Conservation (phyloP, 2,329 filamentous ascomycete species). For the Sporothrix phasma region DNA sequence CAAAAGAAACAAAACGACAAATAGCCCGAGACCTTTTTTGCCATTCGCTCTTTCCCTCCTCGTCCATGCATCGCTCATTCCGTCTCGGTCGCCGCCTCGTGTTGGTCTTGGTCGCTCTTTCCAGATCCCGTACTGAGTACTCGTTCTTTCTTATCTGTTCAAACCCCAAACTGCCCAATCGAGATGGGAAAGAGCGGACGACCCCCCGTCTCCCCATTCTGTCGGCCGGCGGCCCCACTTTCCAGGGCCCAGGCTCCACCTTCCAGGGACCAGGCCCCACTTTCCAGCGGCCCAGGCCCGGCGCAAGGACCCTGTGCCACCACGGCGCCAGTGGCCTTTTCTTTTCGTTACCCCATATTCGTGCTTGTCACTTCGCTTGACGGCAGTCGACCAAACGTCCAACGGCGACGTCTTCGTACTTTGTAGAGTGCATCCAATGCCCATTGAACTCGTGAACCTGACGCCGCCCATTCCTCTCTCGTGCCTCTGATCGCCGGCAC, state of each 20-base stretch:
- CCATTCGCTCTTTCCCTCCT: not conserved
- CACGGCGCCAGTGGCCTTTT: too few species aligned
- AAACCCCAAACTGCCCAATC: not conserved
- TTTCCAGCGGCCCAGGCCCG: not conserved
- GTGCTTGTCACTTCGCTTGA: not conserved
- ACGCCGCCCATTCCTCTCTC: too few species aligned
- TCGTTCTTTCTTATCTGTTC: constrained; percentile 1
- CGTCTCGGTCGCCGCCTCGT: not conserved
- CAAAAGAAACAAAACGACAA: too few species aligned
- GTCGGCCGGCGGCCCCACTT: not conserved
- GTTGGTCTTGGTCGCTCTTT: not conserved
- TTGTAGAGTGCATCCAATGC: too few species aligned
- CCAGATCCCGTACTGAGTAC: too few species aligned
- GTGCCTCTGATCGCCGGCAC: not conserved
- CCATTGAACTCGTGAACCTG: too few species aligned
- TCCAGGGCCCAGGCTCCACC: not conserved
- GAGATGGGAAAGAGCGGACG: not conserved
- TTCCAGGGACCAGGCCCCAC: not conserved
- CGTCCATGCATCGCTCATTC: too few species aligned
- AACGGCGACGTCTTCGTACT: too few species aligned
- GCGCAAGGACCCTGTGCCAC: too few species aligned
- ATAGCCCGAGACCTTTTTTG: not conserved
- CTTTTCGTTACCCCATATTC: not conserved
- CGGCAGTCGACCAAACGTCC: too few species aligned
- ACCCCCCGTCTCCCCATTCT: not conserved